Conservation (phyloP, 306 rosid genomes). For the Delonix regia region DNA sequence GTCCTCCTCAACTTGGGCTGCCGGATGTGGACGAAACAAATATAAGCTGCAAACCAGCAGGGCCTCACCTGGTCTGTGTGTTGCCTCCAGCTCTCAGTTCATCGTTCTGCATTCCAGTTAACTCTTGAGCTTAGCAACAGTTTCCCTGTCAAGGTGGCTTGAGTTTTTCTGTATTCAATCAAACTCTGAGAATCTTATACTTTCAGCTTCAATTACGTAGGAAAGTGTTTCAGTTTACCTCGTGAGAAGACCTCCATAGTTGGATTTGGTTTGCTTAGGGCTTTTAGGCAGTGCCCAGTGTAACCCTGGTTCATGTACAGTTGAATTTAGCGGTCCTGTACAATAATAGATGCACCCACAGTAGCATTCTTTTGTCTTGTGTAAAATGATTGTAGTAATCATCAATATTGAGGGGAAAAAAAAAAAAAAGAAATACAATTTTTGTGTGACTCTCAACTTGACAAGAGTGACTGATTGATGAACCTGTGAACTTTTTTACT, state of each 20-base stretch:
- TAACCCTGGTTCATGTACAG: conserved; percentile 53
- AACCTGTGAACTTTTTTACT: background rate
- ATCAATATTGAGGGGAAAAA: background rate
- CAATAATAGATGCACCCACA: conserved; percentile 37
- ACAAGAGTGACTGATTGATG: background rate
- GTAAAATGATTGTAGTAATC: conserved; percentile 35
- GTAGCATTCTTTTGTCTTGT: conserved; percentile 36
- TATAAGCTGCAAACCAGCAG: conserved; percentile 90
- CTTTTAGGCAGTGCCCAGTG: conserved; percentile 40
- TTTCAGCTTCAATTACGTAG: conserved; percentile 30
- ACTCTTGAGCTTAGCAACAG: conserved; percentile 33
- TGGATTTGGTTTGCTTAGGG: conserved; percentile 36
- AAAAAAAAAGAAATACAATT: background rate
- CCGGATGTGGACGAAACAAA: conserved; percentile 79
- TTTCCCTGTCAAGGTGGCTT: conserved; percentile 36
- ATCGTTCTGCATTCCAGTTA: conserved; percentile 88
- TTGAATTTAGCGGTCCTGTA: conserved; percentile 48
- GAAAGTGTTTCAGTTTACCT: no score
- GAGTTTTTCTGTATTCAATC: conserved; percentile 26
- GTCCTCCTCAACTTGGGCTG: conserved; percentile 84
- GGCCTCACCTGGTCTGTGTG: conserved; percentile 94
- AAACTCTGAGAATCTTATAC: conserved; percentile 31
- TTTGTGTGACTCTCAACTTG: background rate
- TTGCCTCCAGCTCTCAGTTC: conserved; percentile 94
- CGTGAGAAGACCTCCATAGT: conserved; percentile 31